Conservation (phyloP, 441 rosid species). For the Croton laevigatus region DNA sequence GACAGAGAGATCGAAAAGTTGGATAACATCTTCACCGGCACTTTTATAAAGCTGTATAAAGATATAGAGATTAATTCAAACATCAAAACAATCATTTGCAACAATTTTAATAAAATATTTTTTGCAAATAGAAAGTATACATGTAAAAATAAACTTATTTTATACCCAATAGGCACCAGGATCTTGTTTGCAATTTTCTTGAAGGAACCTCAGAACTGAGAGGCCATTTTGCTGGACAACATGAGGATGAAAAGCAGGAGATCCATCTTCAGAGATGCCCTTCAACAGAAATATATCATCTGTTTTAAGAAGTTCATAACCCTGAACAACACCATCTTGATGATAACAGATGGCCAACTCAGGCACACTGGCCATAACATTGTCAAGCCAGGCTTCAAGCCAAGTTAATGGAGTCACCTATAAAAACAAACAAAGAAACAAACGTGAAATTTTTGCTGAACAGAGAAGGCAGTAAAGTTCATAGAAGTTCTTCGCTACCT, state of each 20-base stretch:
- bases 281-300: constrained; percentile 83
- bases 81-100: neutral
- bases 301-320: constrained; percentile 91
- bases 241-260: constrained; percentile 94
- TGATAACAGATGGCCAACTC: constrained; percentile 97
- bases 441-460: constrained; percentile 6
- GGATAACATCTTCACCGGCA: constrained; percentile 91
- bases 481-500: constrained; percentile 44
- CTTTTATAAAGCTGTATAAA: constrained; percentile 77
- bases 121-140: neutral
- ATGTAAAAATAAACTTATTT: constrained; percentile 9
- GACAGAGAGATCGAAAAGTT: constrained; percentile 86
- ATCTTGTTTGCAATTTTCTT: constrained; percentile 92
- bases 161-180: constrained; percentile 97
- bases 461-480: constrained; percentile 2
- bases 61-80: constrained; percentile 17
- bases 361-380: constrained; percentile 97
- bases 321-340: constrained; percentile 86
- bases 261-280: constrained; percentile 90
- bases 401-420: constrained; percentile 90
- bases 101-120: constrained; percentile 9
- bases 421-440: constrained; percentile 11
- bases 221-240: constrained; percentile 96
- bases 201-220: constrained; percentile 88
- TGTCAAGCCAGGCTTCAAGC: constrained; percentile 99